phyloP scores from a whole-genome alignment of 2,329 filamentous ascomycete species.

The Cercospora zeina region DNA sequence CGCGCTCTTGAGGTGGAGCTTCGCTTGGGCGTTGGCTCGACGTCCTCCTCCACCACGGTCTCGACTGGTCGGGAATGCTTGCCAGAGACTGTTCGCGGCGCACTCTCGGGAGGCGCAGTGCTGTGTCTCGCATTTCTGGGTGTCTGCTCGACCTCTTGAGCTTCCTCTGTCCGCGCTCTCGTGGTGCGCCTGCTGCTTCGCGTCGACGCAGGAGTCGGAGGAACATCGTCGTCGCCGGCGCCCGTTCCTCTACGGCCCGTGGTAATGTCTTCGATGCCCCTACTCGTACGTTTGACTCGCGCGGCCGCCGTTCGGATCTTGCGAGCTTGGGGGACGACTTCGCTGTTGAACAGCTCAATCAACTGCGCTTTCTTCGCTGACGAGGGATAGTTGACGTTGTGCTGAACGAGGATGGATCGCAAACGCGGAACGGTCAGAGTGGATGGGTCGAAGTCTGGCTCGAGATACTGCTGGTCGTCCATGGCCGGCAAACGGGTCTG shows the following conservation, averaged over 20 bases:
- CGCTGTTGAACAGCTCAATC: slow-evolving; percentile 75
- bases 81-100: slow-evolving; percentile 42
- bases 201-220: slow-evolving; percentile 42
- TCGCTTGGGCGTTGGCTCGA: slow-evolving; percentile 32
- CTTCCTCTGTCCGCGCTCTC: slow-evolving; percentile 44
- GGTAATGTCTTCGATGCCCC: slow-evolving; percentile 71
- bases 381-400: slow-evolving; percentile 81
- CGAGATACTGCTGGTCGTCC: slow-evolving; percentile 77
- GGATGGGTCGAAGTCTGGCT: slow-evolving; percentile 80
- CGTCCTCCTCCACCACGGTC: slow-evolving; percentile 39
- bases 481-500: slow-evolving; percentile 25
- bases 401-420: slow-evolving; percentile 85
- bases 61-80: slow-evolving; percentile 46
- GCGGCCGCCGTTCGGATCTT: slow-evolving; percentile 74
- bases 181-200: slow-evolving; percentile 37
- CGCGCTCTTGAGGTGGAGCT: slow-evolving; percentile 27
- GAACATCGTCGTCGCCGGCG: slow-evolving; percentile 55
- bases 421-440: slow-evolving; percentile 83
- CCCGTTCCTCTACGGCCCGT: slow-evolving; percentile 59
- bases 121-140: slow-evolving; percentile 36
- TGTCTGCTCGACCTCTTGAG: slow-evolving; percentile 36
- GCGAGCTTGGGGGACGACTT: slow-evolving; percentile 75
- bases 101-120: slow-evolving; percentile 38
- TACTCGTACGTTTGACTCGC: slow-evolving; percentile 79
- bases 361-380: slow-evolving; percentile 91